Percentiles rank a stretch among this genome's conserved stretches.
phyloP scores from a whole-genome alignment of 169 alveolate species.

The Plasmodium adleri region DNA sequence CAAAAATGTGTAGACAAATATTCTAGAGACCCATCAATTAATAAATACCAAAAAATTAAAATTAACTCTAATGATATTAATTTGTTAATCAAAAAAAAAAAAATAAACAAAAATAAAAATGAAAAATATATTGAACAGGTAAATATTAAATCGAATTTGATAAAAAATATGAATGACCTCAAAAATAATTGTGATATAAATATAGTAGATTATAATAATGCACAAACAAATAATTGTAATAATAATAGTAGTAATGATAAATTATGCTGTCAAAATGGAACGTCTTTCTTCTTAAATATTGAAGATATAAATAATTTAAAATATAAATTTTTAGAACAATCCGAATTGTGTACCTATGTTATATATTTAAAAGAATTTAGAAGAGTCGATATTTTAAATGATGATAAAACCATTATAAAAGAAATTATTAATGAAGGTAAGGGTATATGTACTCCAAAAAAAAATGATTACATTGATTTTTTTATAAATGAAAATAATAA shows the following conservation, averaged over 20 bases:
- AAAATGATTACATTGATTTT: slow-evolving; percentile 75
- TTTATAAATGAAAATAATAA: slow-evolving; percentile 46
- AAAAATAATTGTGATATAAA: background rate
- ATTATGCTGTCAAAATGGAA: background rate
- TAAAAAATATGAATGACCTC: background rate
- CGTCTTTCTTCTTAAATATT: background rate
- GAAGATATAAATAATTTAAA: slow-evolving; percentile 53
- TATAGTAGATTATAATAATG: too few species aligned
- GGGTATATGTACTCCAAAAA: slow-evolving; percentile 70
- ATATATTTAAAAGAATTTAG: slow-evolving; percentile 68
- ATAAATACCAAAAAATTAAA: slow-evolving; percentile 22
- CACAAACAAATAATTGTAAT: background rate
- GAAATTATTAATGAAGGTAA: slow-evolving; percentile 71
- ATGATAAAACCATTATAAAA: slow-evolving; percentile 63
- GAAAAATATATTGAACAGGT: background rate
- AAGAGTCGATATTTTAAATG: slow-evolving; percentile 70
- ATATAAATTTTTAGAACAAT: slow-evolving; percentile 58
- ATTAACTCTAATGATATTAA: slow-evolving; percentile 56
- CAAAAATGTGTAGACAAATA: slow-evolving; percentile 61
- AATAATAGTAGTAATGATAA: background rate
- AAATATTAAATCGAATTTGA: background rate
- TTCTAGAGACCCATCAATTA: slow-evolving; percentile 8
- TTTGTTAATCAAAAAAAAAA: slow-evolving; percentile 31
- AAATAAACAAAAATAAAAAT: background rate
- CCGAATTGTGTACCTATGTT: slow-evolving; percentile 58